Conservation (phyloP, 2,329 filamentous ascomycete species). For the Fusarium equiseti region DNA sequence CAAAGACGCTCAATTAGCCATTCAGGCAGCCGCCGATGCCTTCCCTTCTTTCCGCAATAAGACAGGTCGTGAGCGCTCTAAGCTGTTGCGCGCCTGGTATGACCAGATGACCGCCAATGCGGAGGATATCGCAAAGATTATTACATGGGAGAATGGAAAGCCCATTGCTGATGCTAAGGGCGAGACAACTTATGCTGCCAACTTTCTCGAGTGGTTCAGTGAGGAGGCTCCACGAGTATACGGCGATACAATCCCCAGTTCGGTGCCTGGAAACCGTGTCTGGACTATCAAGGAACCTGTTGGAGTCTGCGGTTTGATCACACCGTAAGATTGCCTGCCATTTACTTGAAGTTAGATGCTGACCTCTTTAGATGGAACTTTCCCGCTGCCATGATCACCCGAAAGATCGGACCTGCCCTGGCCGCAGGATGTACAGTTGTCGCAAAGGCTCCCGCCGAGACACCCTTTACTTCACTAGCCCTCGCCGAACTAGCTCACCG, state of each 20-base stretch:
- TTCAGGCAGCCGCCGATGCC: conserved; percentile 83
- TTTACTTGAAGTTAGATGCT: not conserved
- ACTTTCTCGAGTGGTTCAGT: conserved; percentile 84
- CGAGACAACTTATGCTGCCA: conserved; percentile 78
- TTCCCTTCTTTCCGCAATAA: conserved; percentile 77
- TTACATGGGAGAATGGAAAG: conserved; percentile 93
- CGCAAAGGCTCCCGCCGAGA: conserved; percentile 90
- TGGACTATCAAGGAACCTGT: conserved; percentile 86
- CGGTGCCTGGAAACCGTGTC: conserved; percentile 77
- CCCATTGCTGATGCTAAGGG: conserved; percentile 79
- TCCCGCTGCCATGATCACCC: conserved; percentile 79
- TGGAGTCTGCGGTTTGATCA: conserved; percentile 85
- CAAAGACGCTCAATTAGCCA: conserved; percentile 83
- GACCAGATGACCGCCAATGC: conserved; percentile 82
- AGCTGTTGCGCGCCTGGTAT: conserved; percentile 83
- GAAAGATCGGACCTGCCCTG: conserved; percentile 78
- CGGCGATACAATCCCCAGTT: conserved; percentile 80
- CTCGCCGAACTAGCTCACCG: conserved; percentile 87
- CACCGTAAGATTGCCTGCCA: conserved; percentile 63
- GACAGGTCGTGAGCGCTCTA: conserved; percentile 80
- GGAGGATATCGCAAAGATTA: conserved; percentile 83
- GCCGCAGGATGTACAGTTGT: conserved; percentile 97
- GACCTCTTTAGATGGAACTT: conserved; percentile 79
- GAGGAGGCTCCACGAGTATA: conserved; percentile 81
- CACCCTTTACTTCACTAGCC: conserved; percentile 89